Conservation (phyloP, 805 yeast genomes). For the Nakazawaea populi region DNA sequence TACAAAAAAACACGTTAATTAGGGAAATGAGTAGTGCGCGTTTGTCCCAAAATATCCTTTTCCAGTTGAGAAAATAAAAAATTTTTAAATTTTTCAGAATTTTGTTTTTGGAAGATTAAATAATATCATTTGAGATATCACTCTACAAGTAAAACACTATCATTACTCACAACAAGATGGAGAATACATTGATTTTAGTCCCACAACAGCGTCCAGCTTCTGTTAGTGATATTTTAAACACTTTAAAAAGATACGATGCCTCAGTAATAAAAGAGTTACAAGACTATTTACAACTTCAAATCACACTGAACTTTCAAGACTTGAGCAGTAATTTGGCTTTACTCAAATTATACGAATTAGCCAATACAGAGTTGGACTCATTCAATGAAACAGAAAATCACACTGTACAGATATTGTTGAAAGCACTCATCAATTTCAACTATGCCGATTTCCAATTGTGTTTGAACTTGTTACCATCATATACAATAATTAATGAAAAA, state of each 20-base stretch:
- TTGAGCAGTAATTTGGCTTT: slow-evolving; percentile 40
- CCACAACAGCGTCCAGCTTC: slow-evolving; percentile 34
- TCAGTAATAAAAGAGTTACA: slow-evolving; percentile 36
- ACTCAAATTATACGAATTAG: slow-evolving; percentile 34
- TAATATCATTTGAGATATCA: too few relatives aligned
- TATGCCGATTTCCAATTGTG: slow-evolving; percentile 37
- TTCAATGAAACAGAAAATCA: slow-evolving; percentile 30
- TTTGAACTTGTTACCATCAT: slow-evolving; percentile 38
- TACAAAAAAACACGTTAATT: neutral
- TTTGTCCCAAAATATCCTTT: too few relatives aligned
- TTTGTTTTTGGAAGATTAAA: neutral
- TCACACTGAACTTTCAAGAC: slow-evolving; percentile 29
- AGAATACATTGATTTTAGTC: slow-evolving; percentile 26
- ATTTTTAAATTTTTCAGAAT: neutral
- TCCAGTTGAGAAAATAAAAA: neutral
- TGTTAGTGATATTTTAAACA: slow-evolving; percentile 31
- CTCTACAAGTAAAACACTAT: too few relatives aligned
- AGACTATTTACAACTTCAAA: slow-evolving; percentile 36
- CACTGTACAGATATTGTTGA: slow-evolving; percentile 31
- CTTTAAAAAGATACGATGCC: slow-evolving; percentile 39
- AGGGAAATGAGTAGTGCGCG: neutral
- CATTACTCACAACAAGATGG: slow-evolving; percentile 4
- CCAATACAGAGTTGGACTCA: slow-evolving; percentile 20
- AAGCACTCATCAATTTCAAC: slow-evolving; percentile 34
- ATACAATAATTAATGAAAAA: slow-evolving; percentile 14